Percentiles rank a stretch among this genome's conserved stretches.
Conservation (phyloP, 2,329 filamentous ascomycete genomes). For the Metarhizium guizhouense region DNA sequence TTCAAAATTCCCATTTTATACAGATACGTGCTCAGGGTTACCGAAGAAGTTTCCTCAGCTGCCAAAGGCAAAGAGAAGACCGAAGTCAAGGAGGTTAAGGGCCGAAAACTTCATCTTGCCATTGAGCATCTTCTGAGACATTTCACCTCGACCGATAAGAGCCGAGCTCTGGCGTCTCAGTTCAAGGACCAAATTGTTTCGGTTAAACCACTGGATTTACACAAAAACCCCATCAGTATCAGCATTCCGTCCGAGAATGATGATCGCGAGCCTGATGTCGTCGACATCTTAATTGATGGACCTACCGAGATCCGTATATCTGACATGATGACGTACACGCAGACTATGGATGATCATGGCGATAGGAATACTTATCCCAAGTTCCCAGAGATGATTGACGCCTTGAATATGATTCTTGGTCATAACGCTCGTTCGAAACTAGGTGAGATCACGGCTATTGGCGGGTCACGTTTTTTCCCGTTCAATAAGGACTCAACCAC, state of each 20-base stretch:
- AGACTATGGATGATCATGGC: conserved; percentile 29
- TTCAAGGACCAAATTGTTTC: conserved; percentile 41
- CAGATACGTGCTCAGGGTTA: conserved; percentile 36
- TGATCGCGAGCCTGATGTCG: conserved; percentile 21
- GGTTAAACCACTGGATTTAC: conserved; percentile 25
- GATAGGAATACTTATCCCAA: conserved; percentile 35
- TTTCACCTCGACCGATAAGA: conserved; percentile 22
- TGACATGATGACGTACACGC: conserved; percentile 35
- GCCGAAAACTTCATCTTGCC: conserved; percentile 33
- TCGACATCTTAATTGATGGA: conserved; percentile 32
- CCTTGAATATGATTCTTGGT: conserved; percentile 43
- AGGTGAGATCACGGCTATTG: conserved; percentile 29
- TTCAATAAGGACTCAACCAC: conserved; percentile 21
- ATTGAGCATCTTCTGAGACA: conserved; percentile 28
- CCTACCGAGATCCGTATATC: conserved; percentile 29
- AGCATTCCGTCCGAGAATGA: conserved; percentile 23
- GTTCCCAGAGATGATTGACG: conserved; percentile 38
- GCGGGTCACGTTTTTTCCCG: conserved; percentile 40
- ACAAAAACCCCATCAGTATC: conserved; percentile 24
- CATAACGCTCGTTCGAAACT: conserved; percentile 28
- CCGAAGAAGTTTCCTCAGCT: conserved; percentile 16
- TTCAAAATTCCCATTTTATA: conserved; percentile 28
- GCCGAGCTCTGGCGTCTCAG: conserved; percentile 33
- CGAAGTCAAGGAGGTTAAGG: conserved; percentile 24
- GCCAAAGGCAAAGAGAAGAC: conserved; percentile 17